Evolutionary conservation across 176 grass and related monocot species (phyloP).

Genomic region (Musa acuminata): DNA sequence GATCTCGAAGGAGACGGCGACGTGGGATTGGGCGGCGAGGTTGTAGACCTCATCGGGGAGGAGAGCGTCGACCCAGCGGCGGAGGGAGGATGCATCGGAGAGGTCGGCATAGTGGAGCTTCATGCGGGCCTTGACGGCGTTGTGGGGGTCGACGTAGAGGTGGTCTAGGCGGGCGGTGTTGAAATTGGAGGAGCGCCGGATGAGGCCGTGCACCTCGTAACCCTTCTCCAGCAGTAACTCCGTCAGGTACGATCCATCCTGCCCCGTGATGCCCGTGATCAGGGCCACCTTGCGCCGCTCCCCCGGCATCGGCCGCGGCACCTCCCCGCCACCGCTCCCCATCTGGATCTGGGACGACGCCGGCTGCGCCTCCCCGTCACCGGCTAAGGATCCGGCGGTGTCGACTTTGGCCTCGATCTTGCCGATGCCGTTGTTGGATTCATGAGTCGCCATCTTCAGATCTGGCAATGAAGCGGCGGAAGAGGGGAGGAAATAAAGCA

Average conservation of each 20-base stretch:
- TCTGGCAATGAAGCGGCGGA: not conserved
- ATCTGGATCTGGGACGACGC: not conserved
- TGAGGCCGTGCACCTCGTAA: slow-evolving; percentile 96
- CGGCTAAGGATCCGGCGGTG: not conserved
- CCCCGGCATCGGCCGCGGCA: slow-evolving; percentile 22
- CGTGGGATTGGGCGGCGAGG: slow-evolving; percentile 91
- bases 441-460: slow-evolving; percentile 8
- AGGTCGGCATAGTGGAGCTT: slow-evolving; percentile 97
- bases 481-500: not conserved
- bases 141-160: slow-evolving; percentile 96
- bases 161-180: slow-evolving; percentile 90
- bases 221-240: slow-evolving; percentile 78
- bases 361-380: slow-evolving; percentile 9
- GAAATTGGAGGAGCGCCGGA: slow-evolving; percentile 98
- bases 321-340: not conserved
- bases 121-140: slow-evolving; percentile 55
- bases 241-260: slow-evolving; percentile 96
- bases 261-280: slow-evolving; percentile 83
- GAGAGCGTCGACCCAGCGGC: slow-evolving; percentile 72
- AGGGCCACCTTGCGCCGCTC: slow-evolving; percentile 72
- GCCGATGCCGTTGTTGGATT: not conserved
- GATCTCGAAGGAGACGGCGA: slow-evolving; percentile 91
- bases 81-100: slow-evolving; percentile 89
- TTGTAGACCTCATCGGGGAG: slow-evolving; percentile 99
- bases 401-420: not conserved